phyloP scores from a whole-genome alignment of 441 rosid species.

The Arabidopsis hybrid region DNA sequence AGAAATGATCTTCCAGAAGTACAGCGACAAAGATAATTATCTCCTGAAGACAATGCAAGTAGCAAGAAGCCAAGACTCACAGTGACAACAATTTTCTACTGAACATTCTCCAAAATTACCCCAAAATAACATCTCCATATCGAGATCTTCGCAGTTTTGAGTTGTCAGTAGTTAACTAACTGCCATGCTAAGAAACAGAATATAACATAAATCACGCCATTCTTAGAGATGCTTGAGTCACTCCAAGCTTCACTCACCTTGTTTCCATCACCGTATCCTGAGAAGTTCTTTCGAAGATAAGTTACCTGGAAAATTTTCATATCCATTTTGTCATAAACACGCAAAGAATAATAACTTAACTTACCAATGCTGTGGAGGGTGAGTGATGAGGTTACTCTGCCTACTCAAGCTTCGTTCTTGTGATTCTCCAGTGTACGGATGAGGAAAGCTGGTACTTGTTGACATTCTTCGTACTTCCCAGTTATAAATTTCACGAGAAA shows the following conservation, averaged over 20 bases:
- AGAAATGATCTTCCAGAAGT: slow-evolving; percentile 1
- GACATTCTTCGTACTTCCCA: slow-evolving; percentile 1
- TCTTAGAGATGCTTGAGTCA: neutral
- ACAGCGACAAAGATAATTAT: neutral
- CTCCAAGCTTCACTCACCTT: slow-evolving; percentile 17
- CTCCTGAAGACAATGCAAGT: slow-evolving; percentile 22
- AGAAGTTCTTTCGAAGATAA: neutral
- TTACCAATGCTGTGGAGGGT: slow-evolving; percentile 27
- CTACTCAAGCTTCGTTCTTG: slow-evolving; percentile 10
- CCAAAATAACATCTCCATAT: slow-evolving; percentile 13
- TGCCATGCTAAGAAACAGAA: neutral
- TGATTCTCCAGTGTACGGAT: slow-evolving; percentile 15
- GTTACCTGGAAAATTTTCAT: neutral
- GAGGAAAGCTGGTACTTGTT: neutral
- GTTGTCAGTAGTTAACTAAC: slow-evolving; percentile 8
- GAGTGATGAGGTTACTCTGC: slow-evolving; percentile 26
- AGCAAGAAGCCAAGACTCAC: too few relatives aligned
- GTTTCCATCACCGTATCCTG: slow-evolving; percentile 17
- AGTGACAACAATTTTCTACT: too few relatives aligned
- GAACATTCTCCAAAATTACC: neutral
- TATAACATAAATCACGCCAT: neutral
- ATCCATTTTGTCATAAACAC: slow-evolving; percentile 3
- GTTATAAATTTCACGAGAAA: neutral
- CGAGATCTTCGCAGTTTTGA: neutral
- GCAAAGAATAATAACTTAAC: slow-evolving; percentile 1